These are phyloP conservation scores for Erythrophleum ivorense DNA, from an alignment of 331 rosid species.

Conservation along the genomic window DNA sequence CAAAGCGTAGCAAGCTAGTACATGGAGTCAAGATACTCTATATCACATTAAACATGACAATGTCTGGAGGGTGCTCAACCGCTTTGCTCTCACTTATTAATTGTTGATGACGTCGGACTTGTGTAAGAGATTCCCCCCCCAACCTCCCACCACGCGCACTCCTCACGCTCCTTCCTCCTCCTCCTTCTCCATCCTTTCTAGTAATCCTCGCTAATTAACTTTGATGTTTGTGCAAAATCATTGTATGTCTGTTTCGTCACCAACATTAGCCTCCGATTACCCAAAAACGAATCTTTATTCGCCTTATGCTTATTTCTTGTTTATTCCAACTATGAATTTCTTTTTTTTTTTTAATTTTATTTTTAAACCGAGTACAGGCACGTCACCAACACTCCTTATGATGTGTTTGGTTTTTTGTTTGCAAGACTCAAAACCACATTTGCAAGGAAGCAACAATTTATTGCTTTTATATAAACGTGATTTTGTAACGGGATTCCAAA, in stretches of 20 bases:
- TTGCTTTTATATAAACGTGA: too few relatives aligned
- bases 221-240: conserved; percentile 37
- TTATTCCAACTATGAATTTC: too few relatives aligned
- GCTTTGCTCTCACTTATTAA: conserved; percentile 45
- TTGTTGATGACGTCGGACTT: conserved; percentile 52
- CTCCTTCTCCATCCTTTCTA: background rate
- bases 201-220: conserved; percentile 6
- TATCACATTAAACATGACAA: conserved; percentile 24
- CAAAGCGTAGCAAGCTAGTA: too few relatives aligned
- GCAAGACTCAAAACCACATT: too few relatives aligned
- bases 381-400: too few relatives aligned
- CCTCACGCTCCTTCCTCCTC: background rate
- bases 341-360: too few relatives aligned
- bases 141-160: conserved; percentile 37
- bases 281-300: too few relatives aligned
- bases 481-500: too few relatives aligned
- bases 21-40: background rate
- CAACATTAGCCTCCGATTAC: too few relatives aligned
- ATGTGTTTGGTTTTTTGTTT: too few relatives aligned
- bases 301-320: background rate
- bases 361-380: too few relatives aligned
- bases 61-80: conserved; percentile 41
- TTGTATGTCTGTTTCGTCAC: background rate
- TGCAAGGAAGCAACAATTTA: too few relatives aligned
- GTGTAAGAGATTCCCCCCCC: conserved; percentile 59